phyloP scores from a whole-genome alignment of 1,284 basidiomycete species.

The Puccinia hordei region DNA sequence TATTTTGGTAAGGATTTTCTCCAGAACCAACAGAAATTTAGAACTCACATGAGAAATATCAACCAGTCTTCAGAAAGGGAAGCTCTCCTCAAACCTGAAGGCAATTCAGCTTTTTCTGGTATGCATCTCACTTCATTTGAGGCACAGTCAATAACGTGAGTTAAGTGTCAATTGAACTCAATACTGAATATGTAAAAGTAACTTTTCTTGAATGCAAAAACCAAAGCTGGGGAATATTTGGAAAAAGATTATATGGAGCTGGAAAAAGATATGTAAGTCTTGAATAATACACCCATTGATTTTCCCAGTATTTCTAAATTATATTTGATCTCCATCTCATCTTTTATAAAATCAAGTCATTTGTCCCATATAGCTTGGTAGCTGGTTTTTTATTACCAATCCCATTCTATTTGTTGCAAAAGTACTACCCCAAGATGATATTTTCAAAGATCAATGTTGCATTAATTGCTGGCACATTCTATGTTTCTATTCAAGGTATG shows the following conservation, averaged over 20 bases:
- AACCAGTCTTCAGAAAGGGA: conserved; percentile 41
- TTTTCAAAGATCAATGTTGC: conserved; percentile 43
- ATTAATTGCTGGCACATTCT: conserved; percentile 43
- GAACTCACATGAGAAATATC: not conserved
- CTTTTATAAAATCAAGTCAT: conserved; percentile 13
- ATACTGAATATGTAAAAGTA: not conserved
- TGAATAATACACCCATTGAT: not conserved
- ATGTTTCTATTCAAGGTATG: conserved; percentile 47
- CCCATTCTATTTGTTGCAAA: conserved; percentile 35
- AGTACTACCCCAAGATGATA: conserved; percentile 24
- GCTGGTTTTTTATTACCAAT: conserved; percentile 44
- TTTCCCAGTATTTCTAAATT: too few relatives aligned
- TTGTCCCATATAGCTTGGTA: conserved; percentile 42
- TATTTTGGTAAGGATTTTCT: conserved; percentile 18
- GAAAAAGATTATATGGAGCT: conserved; percentile 39
- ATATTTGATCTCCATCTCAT: too few relatives aligned
- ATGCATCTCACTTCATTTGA: conserved; percentile 49
- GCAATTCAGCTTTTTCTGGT: conserved; percentile 43
- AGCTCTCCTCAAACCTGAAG: conserved; percentile 25
- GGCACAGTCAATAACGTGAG: conserved; percentile 48
- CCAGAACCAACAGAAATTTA: not conserved
- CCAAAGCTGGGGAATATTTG: conserved; percentile 46
- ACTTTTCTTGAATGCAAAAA: not conserved
- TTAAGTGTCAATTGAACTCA: not conserved
- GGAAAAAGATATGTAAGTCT: conserved; percentile 46